Evolutionary conservation across 306 rosid genomes (phyloP).

Genomic region (Luffa acutangula): DNA sequence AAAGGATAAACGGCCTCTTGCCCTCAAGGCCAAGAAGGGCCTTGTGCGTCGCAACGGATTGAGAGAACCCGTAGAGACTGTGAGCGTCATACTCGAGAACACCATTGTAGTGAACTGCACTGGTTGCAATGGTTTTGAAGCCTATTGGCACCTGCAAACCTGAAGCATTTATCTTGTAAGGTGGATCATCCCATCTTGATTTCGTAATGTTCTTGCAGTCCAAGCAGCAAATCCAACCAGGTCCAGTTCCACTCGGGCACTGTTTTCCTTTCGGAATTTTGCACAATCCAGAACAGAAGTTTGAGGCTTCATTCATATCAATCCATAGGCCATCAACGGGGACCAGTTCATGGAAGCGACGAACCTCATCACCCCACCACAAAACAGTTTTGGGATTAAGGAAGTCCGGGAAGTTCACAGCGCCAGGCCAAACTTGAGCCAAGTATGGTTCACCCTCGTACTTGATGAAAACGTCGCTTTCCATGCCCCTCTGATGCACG

Average conservation of each 20-base stretch:
- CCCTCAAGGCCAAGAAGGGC: slow-evolving; percentile 77
- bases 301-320: slow-evolving; percentile 92
- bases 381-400: slow-evolving; percentile 80
- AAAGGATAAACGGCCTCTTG: slow-evolving; percentile 71
- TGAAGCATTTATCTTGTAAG: slow-evolving; percentile 89
- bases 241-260: slow-evolving; percentile 66
- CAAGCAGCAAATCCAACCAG: slow-evolving; percentile 87
- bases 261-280: slow-evolving; percentile 49
- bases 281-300: slow-evolving; percentile 89
- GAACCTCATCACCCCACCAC: slow-evolving; percentile 93
- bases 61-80: slow-evolving; percentile 83
- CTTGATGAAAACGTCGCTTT: slow-evolving; percentile 80
- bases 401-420: slow-evolving; percentile 88
- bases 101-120: slow-evolving; percentile 84
- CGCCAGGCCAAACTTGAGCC: slow-evolving; percentile 99
- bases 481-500: slow-evolving; percentile 63
- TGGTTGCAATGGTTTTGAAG: slow-evolving; percentile 85
- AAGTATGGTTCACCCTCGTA: slow-evolving; percentile 71
- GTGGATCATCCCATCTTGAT: slow-evolving; percentile 92
- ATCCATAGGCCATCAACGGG: slow-evolving; percentile 96
- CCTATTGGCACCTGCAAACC: slow-evolving; percentile 75
- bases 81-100: slow-evolving; percentile 93
- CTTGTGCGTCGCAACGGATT: slow-evolving; percentile 75
- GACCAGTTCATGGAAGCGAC: slow-evolving; percentile 84
- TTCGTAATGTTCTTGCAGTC: slow-evolving; percentile 85